Conservation (phyloP, 1,139 yeast species). For the Kodamaea alishanica region DNA sequence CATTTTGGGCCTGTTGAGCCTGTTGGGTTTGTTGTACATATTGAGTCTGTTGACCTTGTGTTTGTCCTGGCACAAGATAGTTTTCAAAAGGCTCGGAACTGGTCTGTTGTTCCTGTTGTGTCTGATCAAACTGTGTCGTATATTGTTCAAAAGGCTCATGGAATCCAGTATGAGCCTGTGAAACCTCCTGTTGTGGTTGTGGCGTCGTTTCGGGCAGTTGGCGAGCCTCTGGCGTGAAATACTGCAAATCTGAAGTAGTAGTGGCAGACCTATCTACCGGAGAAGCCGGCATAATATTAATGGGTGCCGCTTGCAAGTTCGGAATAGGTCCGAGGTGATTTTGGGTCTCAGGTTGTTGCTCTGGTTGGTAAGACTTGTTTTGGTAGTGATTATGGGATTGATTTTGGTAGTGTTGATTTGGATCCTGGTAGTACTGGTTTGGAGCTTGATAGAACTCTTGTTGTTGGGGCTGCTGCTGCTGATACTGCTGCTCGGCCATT, state of each 20-base stretch:
- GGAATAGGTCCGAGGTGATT: background rate
- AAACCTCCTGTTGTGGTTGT: background rate
- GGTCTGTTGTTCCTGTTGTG: slow-evolving; percentile 6
- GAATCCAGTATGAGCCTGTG: slow-evolving; percentile 8
- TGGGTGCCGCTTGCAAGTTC: background rate
- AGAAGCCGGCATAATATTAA: too few species aligned
- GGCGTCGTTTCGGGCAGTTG: slow-evolving; percentile 4
- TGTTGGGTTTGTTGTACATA: background rate
- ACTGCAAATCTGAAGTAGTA: slow-evolving; percentile 1
- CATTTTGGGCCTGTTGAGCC: background rate
- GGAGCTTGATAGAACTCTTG: slow-evolving; percentile 3
- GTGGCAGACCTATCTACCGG: background rate
- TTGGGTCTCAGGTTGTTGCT: background rate
- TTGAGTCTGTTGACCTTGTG: slow-evolving; percentile 1
- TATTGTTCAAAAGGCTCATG: slow-evolving; percentile 24
- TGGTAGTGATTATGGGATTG: background rate
- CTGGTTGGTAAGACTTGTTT: background rate
- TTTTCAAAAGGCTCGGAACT: slow-evolving; percentile 29
- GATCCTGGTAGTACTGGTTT: slow-evolving; percentile 1
- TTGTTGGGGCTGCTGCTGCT: slow-evolving; percentile 1
- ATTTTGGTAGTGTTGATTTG: slow-evolving; percentile 1
- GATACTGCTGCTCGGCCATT: slow-evolving; percentile 6
- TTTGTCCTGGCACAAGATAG: slow-evolving; percentile 18
- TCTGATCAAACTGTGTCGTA: slow-evolving; percentile 17
- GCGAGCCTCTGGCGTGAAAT: slow-evolving; percentile 4